phyloP scores from a whole-genome alignment of 2,329 filamentous ascomycete genomes.

The Fusarium pininemorale region DNA sequence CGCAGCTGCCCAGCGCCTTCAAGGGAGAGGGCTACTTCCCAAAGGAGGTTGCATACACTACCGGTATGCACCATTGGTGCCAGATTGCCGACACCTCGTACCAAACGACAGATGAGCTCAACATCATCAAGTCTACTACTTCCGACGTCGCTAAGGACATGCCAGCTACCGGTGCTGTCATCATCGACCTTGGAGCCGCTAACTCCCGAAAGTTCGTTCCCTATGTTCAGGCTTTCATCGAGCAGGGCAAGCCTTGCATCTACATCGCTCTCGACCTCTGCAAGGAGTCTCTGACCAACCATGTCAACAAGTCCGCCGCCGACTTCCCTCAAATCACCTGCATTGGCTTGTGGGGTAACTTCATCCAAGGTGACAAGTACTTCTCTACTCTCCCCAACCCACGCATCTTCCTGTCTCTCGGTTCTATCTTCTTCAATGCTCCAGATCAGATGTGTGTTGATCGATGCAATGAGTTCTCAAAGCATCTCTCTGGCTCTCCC shows the following conservation, averaged over 20 bases:
- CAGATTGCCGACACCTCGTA: constrained; percentile 27
- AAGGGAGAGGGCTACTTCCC: constrained; percentile 24
- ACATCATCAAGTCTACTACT: constrained; percentile 31
- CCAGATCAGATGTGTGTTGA: constrained; percentile 25
- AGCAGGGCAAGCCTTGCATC: constrained; percentile 19
- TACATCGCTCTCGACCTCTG: constrained; percentile 33
- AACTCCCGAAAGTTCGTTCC: constrained; percentile 36
- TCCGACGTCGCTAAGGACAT: constrained; percentile 10
- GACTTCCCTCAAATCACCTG: constrained; percentile 12
- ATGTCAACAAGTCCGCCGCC: constrained; percentile 21
- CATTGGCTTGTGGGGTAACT: constrained; percentile 34
- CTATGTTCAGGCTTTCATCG: constrained; percentile 24
- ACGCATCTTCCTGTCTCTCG: constrained; percentile 29
- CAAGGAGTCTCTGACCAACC: not conserved
- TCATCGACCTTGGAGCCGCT: constrained; percentile 34
- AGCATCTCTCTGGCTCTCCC: not conserved
- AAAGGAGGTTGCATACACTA: constrained; percentile 38
- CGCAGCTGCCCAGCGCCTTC: constrained; percentile 21
- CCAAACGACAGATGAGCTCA: constrained; percentile 26
- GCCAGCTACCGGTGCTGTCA: constrained; percentile 1
- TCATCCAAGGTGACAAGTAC: constrained; percentile 29
- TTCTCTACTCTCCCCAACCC: not conserved
- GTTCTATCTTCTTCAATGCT: constrained; percentile 32
- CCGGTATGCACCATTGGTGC: constrained; percentile 32
- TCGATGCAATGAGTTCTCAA: constrained; percentile 13